Evolutionary conservation across 176 grass and related monocot genomes (phyloP).

Genomic region (Elaeis guineensis): DNA sequence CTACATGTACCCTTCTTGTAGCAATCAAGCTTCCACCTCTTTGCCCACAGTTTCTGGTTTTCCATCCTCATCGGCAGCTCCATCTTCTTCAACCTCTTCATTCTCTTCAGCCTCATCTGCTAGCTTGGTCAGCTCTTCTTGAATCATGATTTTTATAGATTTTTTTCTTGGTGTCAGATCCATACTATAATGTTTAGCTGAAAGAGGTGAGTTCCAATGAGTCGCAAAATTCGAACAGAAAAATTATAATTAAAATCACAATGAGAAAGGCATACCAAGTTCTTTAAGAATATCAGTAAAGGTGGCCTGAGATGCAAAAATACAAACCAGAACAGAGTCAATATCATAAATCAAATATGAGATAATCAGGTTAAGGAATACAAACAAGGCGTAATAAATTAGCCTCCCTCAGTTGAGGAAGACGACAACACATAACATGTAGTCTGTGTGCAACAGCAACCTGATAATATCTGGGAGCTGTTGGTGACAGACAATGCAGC

Average conservation of each 20-base stretch:
- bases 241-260: not conserved
- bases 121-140: conserved; percentile 40
- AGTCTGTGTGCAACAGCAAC: too few relatives aligned
- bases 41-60: too few relatives aligned
- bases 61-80: conserved; percentile 8
- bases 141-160: conserved; percentile 33
- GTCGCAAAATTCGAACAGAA: not conserved
- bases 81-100: conserved; percentile 28
- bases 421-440: too few relatives aligned
- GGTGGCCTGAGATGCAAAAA: conserved; percentile 33
- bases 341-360: too few relatives aligned
- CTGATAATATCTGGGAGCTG: too few relatives aligned
- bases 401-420: too few relatives aligned
- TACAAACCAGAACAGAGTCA: not conserved
- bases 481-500: too few relatives aligned
- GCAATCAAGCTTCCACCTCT: too few relatives aligned
- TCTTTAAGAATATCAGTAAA: conserved; percentile 45
- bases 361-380: too few relatives aligned
- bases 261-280: conserved; percentile 31
- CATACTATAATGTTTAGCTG: conserved; percentile 31
- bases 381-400: too few relatives aligned
- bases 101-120: conserved; percentile 37
- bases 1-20: too few relatives aligned
- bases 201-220: not conserved
- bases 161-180: conserved; percentile 33